Evolutionary conservation across 225 moss, liverwort and hornwort genomes (phyloP), one percentile per base, ranked within the genome.

Genomic region (Neckera pumila): DNA sequence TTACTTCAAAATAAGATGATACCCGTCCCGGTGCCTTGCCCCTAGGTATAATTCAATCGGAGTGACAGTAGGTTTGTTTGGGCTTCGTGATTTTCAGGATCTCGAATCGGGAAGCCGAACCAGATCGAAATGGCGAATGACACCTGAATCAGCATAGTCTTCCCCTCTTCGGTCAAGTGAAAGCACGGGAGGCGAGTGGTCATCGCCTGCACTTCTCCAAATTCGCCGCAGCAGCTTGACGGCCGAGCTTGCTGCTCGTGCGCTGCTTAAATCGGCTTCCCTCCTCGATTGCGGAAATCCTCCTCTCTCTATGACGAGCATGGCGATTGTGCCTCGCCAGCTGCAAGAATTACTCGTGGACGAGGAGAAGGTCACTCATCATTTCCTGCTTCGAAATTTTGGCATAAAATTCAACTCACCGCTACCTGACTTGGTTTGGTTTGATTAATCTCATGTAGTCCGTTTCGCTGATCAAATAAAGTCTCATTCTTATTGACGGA

Each of bases 181-280:
- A 45, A 70, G 53, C n/a, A 66, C 49, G 91, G 94, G 89, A 94
- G 94, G 40, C 81, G 94, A 94, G 89, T 89, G 73, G 94, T 90
- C 91, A 92, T 91, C 94, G 87, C 89, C 91, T 94, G 90, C 92
- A 81, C 89, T 92, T 94, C 94, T 88, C 65, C 85, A 31, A 36
- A n/a, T 58, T 86, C 87, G 20, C 43, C 63, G 67, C 67, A 87
- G 89, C 43, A 91, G 91, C 93, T 86, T 92, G 93, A 92, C 90
- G 86, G 90, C 74, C 93, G 57, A 92, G 84, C 86, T 67, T 67
- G 84, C 62, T 83, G 90, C 84, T 78, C 86, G 69, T 80, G 86
- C 89, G 54, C 86, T 87, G 85, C 83, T 78, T 89, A 91, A 86
- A 79, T 80, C 56, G 10, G 45, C 74, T 79, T 82, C 90, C 40